These are phyloP conservation scores for Phytophthora europaea DNA, from an alignment of 352 stramenopile genomes.

Conservation along the genomic window DNA sequence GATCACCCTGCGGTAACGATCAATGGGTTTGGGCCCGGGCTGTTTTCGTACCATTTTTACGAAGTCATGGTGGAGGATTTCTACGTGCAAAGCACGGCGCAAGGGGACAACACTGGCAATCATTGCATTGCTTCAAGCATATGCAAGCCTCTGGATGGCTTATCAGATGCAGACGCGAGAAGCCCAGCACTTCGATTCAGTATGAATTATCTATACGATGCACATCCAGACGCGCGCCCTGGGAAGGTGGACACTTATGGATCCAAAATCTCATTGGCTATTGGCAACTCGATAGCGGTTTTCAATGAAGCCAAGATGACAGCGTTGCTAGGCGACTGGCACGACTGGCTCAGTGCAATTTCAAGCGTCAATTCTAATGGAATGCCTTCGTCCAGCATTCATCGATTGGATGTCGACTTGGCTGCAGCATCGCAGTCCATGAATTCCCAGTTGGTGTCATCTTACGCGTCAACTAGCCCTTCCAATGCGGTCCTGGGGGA, in stretches of 20 bases:
- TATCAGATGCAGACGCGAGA: constrained; percentile 10
- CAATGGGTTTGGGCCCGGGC: constrained; percentile 75
- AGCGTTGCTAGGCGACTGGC: constrained; percentile 64
- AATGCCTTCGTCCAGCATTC: constrained; percentile 25
- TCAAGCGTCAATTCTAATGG: constrained; percentile 54
- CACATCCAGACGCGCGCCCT: constrained; percentile 65
- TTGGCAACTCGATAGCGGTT: constrained; percentile 78
- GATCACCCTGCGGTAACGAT: constrained; percentile 64
- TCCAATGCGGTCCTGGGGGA: constrained; percentile 44
- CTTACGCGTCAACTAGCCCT: constrained; percentile 47
- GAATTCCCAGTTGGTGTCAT: constrained; percentile 39
- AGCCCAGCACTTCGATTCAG: constrained; percentile 55
- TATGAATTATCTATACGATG: constrained; percentile 77
- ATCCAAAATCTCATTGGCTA: constrained; percentile 71
- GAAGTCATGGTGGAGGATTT: constrained; percentile 73
- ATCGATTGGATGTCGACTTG: constrained; percentile 33
- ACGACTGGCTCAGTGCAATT: constrained; percentile 68
- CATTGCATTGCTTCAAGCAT: constrained; percentile 88
- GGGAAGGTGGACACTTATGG: constrained; percentile 69
- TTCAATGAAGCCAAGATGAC: constrained; percentile 84
- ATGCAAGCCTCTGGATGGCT: constrained; percentile 15
- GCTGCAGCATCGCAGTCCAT: constrained; percentile 23
- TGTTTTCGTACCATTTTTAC: constrained; percentile 89
- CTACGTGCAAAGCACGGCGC: constrained; percentile 80
- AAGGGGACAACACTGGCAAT: constrained; percentile 43